Evolutionary conservation across 2,329 filamentous ascomycete species (phyloP), one percentile per base, ranked within the genome.

Genomic region (Fusarium poae): DNA sequence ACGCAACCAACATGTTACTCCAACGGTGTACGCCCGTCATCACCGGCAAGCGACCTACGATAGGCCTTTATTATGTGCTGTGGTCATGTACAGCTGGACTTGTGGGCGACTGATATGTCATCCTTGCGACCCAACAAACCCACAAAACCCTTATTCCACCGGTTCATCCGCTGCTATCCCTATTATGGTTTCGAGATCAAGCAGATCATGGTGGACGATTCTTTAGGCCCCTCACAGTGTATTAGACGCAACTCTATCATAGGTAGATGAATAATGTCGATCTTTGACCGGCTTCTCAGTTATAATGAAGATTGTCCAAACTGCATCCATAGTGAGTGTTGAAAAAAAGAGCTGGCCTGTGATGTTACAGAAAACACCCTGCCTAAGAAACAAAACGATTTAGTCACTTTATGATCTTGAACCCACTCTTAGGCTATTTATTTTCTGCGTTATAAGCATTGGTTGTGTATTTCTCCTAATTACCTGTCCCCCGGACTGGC

Each of bases 181-280:
- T 39, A 45, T 51, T 37, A 44, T n/a, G 53, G 51, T 12, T 43
- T 57, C 21, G 25, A 13, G 35, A 40, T 51, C 21, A 57, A 64
- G 27, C 23, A 53, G 57, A 63, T 65, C 32, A 45, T 43, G 35
- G 32, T 25, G 43, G 40, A 46, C 40, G 35, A 42, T 34, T 20
- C 30, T 37, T 18, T 44, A n/a, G 34, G 58, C 49, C 61, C 64
- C 67, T 59, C 61, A 69, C 66, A 67, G 64, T 71, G 64, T 57
- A 53, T 54, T 30, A 15, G 46, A 59, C 50, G 25, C 45, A 56
- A 39, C 45, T 20, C 11, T 48, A 44, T 39, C 9, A 70, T 56
- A 70, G 67, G 49, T 29, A 49, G 37, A 52, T 57, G 48, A 34
- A 27, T 27, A 35, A 15, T 21, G 49, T 64, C 46, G 57, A 69